Base-by-base conservation (phyloP, 2,329 filamentous ascomycete species). In the Sclerotinia spermophila region DNA sequence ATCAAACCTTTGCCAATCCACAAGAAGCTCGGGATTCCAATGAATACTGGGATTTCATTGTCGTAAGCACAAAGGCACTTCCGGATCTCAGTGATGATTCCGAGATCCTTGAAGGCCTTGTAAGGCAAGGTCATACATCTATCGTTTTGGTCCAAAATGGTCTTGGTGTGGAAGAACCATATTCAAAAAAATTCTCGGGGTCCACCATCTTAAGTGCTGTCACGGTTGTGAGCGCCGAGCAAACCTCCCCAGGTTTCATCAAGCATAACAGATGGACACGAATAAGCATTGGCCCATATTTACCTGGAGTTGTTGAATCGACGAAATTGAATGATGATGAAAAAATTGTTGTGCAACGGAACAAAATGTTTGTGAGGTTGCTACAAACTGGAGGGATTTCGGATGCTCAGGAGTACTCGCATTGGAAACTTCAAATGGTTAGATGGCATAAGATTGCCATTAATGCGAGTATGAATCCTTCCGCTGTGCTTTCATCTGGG, bases 381-480 rank as follows among this genome's bases (percentile, higher is more conserved):
- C 71, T 81, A 15, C 68, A 75, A 44, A 73, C 72, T 24, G 90
- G 89, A 51, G 86, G 86, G 2, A 87, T 93, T 73, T 84, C 84
- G 71, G 90, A 93, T 79, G 88, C 89, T 7, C 86, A 89, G 72
- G 82, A 85, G 11, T 88, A 90, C 75, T 84, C 86, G 61, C 89
- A 92, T 79, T 81, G 88, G 44, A 89, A 88, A 72, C 82, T 93
- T 60, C 91, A 93, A 80, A 85, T 88, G 56, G 86, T 92, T 27
- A 84, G 90, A 35, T 93, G 90, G 90, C 90, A 92, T 80, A 93
- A 93, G 80, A 86, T 92, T 73, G 90, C 89, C 76, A 92, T 93
- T 82, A 93, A 93, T 79, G 89, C 90, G 0, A 87, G 89, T 67
- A 91, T 92, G 85, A 93, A 93, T 80, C 90, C 90, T 0, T 89